Conservation (phyloP, 441 rosid species). For the Adansonia grandidieri region DNA sequence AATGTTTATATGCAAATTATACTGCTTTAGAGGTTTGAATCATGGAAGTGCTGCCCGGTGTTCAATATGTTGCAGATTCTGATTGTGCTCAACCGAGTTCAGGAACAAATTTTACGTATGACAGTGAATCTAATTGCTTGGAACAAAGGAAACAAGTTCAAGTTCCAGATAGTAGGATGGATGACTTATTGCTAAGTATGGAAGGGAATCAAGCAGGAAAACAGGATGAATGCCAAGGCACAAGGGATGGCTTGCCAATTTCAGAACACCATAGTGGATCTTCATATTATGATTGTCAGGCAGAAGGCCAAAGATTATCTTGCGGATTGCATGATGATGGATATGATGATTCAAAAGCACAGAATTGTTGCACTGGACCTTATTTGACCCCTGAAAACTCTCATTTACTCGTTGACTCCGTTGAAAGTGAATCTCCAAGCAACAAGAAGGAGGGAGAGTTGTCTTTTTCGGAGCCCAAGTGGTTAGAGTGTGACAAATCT, state of each 20-base stretch:
- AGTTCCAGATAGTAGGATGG: constrained; percentile 40
- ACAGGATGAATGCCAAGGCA: constrained; percentile 42
- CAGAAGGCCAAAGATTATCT: constrained; percentile 50
- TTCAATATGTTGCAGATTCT: constrained; percentile 53
- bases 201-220: constrained; percentile 42
- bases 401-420: constrained; percentile 48
- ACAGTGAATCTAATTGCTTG: constrained; percentile 41
- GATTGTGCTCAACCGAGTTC: constrained; percentile 47
- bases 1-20: constrained; percentile 33
- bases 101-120: constrained; percentile 3
- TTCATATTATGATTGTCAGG: constrained; percentile 43
- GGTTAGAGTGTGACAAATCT: constrained; percentile 82
- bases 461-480: constrained; percentile 66
- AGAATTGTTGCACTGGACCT: constrained; percentile 43
- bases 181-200: constrained; percentile 40
- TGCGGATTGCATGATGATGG: constrained; percentile 57
- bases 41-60: constrained; percentile 68
- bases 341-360: constrained; percentile 49
- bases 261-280: constrained; percentile 34
- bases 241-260: constrained; percentile 40
- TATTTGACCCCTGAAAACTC: constrained; percentile 51
- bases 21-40: constrained; percentile 37
- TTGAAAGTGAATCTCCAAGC: constrained; percentile 52
- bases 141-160: constrained; percentile 48
- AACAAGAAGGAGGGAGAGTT: constrained; percentile 58